Percentiles rank a stretch among this genome's conserved stretches.
phyloP scores from a whole-genome alignment of 768 basidiomycete species.

The Mrakia hoshinonis region DNA sequence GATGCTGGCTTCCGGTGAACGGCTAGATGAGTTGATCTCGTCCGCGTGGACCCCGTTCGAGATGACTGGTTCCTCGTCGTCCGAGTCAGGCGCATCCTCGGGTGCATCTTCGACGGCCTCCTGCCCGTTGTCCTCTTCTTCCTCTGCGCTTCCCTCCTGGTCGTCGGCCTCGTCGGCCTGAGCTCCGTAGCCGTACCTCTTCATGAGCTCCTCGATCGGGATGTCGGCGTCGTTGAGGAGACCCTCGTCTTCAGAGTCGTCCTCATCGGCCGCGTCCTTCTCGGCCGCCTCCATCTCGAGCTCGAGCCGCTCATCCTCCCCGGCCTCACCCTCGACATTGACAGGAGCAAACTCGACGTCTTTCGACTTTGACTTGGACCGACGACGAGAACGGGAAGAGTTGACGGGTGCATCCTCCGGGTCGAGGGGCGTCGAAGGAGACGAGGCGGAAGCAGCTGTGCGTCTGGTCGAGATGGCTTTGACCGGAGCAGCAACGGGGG shows the following conservation, averaged over 20 bases:
- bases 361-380: too few relatives aligned
- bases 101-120: neutral
- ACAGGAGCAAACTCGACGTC: slow-evolving; percentile 28
- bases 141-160: neutral
- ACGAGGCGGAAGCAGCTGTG: too few relatives aligned
- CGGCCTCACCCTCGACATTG: slow-evolving; percentile 33
- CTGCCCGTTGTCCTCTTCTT: neutral
- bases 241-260: slow-evolving; percentile 42
- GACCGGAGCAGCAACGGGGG: too few relatives aligned
- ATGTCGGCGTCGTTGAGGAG: slow-evolving; percentile 43
- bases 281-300: slow-evolving; percentile 32
- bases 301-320: slow-evolving; percentile 37
- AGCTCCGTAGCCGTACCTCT: slow-evolving; percentile 40
- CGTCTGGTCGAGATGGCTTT: too few relatives aligned
- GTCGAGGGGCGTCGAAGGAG: too few relatives aligned
- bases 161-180: neutral
- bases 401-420: too few relatives aligned
- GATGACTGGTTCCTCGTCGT: neutral
- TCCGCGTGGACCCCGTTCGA: neutral
- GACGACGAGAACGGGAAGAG: too few relatives aligned
- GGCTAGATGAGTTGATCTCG: neutral
- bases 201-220: slow-evolving; percentile 43
- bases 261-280: slow-evolving; percentile 43
- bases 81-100: neutral
- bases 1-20: slow-evolving; percentile 7